Conservation (phyloP, 441 rosid species). For the Gossypium trilobum region DNA sequence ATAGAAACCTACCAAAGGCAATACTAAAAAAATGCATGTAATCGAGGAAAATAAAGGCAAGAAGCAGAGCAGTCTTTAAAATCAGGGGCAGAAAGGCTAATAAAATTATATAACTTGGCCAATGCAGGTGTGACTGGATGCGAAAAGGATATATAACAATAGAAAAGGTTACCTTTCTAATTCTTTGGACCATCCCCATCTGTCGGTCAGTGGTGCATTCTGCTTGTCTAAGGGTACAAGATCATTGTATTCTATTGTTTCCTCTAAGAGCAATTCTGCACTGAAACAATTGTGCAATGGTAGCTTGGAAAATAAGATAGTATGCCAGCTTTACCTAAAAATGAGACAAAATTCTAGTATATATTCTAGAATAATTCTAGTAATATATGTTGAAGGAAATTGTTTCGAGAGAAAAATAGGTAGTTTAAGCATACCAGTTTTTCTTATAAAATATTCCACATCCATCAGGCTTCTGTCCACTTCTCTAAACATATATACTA, state of each 20-base stretch:
- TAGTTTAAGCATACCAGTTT: conserved; percentile 39
- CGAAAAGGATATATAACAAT: not conserved
- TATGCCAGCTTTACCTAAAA: not conserved
- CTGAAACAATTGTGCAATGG: conserved; percentile 34
- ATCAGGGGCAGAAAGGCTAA: not conserved
- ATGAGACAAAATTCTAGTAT: not conserved
- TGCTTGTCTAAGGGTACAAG: conserved; percentile 39
- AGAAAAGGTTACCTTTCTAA: conserved; percentile 30
- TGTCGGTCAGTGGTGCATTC: conserved; percentile 19
- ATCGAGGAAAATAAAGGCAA: not conserved
- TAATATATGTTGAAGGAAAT: not conserved
- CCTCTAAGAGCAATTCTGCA: conserved; percentile 67
- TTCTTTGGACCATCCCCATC: conserved; percentile 23
- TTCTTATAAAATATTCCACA: conserved; percentile 77
- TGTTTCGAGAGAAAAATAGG: not conserved
- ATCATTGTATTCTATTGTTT: conserved; percentile 80
- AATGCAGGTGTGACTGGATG: not conserved
- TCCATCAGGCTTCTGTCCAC: conserved; percentile 80
- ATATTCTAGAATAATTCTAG: not conserved
- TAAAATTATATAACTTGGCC: not conserved
- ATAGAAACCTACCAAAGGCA: not conserved
- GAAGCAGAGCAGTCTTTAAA: not conserved
- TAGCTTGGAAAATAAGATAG: not conserved
- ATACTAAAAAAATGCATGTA: not conserved
- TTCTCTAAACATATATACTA: conserved; percentile 68